phyloP scores from a whole-genome alignment of 768 basidiomycete genomes.

The Tephrocybe sp. region DNA sequence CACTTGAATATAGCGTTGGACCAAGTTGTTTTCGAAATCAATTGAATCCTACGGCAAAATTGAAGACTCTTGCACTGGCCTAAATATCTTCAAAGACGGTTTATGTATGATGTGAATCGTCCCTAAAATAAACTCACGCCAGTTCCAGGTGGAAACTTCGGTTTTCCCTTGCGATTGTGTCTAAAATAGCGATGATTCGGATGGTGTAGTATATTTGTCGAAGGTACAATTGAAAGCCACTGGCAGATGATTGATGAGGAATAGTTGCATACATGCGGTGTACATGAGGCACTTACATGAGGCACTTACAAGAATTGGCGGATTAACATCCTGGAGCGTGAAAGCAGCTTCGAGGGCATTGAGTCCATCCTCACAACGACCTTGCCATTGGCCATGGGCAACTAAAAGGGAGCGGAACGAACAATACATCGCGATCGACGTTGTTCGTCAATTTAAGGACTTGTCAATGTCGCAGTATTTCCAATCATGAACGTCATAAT shows the following conservation, averaged over 20 bases:
- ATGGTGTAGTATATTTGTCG: slow-evolving; percentile 1
- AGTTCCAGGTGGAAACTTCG: slow-evolving; percentile 41
- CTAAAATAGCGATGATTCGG: slow-evolving; percentile 20
- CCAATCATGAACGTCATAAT: too few relatives aligned
- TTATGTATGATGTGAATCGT: slow-evolving; percentile 2
- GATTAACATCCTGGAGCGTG: slow-evolving; percentile 46
- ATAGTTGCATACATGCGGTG: neutral
- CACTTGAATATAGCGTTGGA: slow-evolving; percentile 19
- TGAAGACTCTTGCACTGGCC: slow-evolving; percentile 45
- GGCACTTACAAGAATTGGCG: slow-evolving; percentile 48
- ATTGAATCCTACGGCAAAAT: slow-evolving; percentile 41
- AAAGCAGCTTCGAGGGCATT: slow-evolving; percentile 53
- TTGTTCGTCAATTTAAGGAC: slow-evolving; percentile 48
- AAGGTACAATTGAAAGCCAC: slow-evolving; percentile 46
- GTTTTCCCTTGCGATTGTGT: slow-evolving; percentile 48
- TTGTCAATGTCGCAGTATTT: too few relatives aligned
- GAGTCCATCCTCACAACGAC: slow-evolving; percentile 41
- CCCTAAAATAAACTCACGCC: slow-evolving; percentile 32
- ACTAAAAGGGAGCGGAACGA: slow-evolving; percentile 50
- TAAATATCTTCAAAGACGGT: slow-evolving; percentile 45
- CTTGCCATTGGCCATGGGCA: slow-evolving; percentile 43
- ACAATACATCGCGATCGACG: slow-evolving; percentile 76
- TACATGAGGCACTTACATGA: too few relatives aligned
- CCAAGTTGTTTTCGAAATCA: slow-evolving; percentile 30
- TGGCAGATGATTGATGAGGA: slow-evolving; percentile 16